Base-by-base conservation (phyloP, 257 asterid species). In the Nicotiana otophora region DNA sequence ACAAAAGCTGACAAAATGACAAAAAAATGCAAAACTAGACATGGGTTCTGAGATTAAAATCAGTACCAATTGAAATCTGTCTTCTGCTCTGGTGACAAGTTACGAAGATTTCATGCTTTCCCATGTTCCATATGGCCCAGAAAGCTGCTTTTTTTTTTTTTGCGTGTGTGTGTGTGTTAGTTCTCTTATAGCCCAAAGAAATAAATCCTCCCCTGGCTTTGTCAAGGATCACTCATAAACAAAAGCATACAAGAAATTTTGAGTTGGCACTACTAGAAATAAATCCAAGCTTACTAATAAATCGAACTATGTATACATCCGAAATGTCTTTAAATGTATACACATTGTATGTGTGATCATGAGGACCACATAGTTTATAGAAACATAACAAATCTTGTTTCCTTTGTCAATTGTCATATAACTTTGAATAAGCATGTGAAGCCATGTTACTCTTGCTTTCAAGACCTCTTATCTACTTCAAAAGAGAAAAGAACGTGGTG, bases 381-480 rank as follows among this genome's bases (percentile, higher is more conserved):
- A 66, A 66, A 64, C 42, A 30, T n/a, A 30, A 14, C 10, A 64
- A 66, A 66, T 67, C 48, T 23, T 31, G 51, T 67, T 33, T 7
- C 75, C 28, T 16, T 67, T 67, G 26, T 17, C 6, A 57, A 7
- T 67, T 67, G 26, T 17, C 6, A 57, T 57, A 57, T 55, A 54
- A 57, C 23, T 66, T 53, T 78, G 58, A 60, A 48, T 61, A 31
- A 70, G 85, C 89, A 84, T 84, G 89, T 84, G 86, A 84, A 80
- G 80, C 82, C 89, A 82, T 82, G 86, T 82, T 84, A 80, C 84
- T 77, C 83, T 81, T 75, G 86, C 83, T 42, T 66, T 54, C 80
- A 70, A 10, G 76, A 46, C 55, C 80, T 54, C 67, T 65, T 31
- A 65, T 30, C 46, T 65, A 65, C 48, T 16, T 5, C 46, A 66